Base-by-base conservation (phyloP, 2,329 filamentous ascomycete genomes). In the Ascosphaera acerosa region DNA sequence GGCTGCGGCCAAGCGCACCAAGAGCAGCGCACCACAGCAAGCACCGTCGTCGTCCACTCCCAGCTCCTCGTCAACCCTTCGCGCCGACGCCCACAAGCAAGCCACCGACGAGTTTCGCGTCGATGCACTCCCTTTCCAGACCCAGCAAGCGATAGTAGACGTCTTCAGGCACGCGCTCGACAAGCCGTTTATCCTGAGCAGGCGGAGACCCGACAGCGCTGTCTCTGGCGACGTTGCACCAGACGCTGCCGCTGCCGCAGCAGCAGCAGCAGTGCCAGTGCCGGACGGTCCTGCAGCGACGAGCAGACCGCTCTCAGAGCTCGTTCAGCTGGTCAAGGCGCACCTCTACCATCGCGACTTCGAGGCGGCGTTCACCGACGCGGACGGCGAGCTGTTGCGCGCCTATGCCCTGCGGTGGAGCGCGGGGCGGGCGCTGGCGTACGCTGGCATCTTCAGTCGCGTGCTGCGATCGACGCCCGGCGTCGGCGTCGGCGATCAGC, bases 351-450 rank as follows among this genome's bases (percentile, higher is more conserved):
- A 76, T 35, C 68, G 87, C 18, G 77, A 94, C 48, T 94, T 94
- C 51, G 61, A 61, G 9, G 55, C 59, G 10, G 84, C 84, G 0
- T 97, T 94, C 53, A 42, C 50, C 2, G 52, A 52, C 25, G 70
- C 69, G 1, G 61, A 60, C 29, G 61, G 67, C 33, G 67, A 74
- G 28, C 65, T 73, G 41, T 61, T 92, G 12, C 67, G 75, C 36
- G 76, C 75, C 6, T 97, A 97, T 55, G 78, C 80, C 6, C 66
- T 78, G 33, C 59, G 87, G 42, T 97, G 84, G 82, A 91, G 81
- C 50, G 77, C 84, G 2, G 75, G 76, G 32, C 62, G 87, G 32
- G 76, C 81, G 0, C 54, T 94, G 32, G 78, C 73, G 38, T 94
- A 94, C 52, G 58, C 68, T n/a, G 56, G 62, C n/a, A 46, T 71